Conservation (phyloP, 176 grass and related monocot genomes). For the Elymus sibiricus region DNA sequence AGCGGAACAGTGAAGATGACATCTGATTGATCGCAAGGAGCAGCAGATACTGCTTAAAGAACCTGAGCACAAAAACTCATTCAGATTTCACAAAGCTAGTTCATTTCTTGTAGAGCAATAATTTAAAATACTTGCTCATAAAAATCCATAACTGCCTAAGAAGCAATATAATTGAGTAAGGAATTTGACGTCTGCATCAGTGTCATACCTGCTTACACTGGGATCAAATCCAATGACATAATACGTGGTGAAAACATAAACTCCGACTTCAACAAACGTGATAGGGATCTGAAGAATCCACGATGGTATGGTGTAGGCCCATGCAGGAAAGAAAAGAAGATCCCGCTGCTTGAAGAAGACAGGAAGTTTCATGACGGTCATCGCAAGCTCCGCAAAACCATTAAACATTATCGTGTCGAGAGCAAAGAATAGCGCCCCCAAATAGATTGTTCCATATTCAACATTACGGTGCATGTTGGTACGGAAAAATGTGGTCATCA, state of each 20-base stretch:
- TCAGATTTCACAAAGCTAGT: constrained; percentile 16
- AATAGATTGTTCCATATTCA: constrained; percentile 46
- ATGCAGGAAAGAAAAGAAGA: constrained; percentile 85
- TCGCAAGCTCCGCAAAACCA: constrained; percentile 69
- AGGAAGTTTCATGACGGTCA: constrained; percentile 78
- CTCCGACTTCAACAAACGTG: constrained; percentile 74
- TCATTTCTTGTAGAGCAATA: neutral
- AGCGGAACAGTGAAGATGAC: constrained; percentile 73
- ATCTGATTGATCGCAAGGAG: constrained; percentile 71
- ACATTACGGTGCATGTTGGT: constrained; percentile 51
- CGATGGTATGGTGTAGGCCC: constrained; percentile 74
- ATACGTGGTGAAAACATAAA: constrained; percentile 75
- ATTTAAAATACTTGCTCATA: neutral
- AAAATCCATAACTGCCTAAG: neutral
- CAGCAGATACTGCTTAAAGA: constrained; percentile 83
- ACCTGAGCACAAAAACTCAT: constrained; percentile 42
- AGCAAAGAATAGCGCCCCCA: constrained; percentile 75
- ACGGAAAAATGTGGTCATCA: constrained; percentile 85
- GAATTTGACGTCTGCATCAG: neutral
- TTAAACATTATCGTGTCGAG: constrained; percentile 80
- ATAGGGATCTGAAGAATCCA: constrained; percentile 93
- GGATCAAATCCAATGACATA: constrained; percentile 86
- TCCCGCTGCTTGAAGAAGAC: constrained; percentile 91
- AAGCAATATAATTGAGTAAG: constrained; percentile 3
- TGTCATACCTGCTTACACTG: constrained; percentile 55